Evolutionary conservation across 768 basidiomycete species (phyloP), one percentile per base, ranked within the genome.

Genomic region (Porphyrellus cyaneotinctus): DNA sequence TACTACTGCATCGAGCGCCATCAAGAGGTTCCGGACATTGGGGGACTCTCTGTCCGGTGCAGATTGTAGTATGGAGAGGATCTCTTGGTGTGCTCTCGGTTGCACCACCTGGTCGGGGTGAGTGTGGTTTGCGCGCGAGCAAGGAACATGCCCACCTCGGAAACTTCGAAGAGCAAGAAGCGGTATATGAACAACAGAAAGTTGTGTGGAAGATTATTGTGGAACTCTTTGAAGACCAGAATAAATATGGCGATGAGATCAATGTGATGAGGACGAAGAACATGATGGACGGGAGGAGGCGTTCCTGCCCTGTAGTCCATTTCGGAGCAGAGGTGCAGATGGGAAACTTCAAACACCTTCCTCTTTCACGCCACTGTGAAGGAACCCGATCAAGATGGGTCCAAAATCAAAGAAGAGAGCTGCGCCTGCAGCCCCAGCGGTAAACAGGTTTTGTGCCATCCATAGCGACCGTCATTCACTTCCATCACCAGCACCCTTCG

Each of bases 201-300:
- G 8, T 69, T 57, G 20, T 78, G 64, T 2, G 87, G 81, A 11
- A 88, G 74, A 23, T 74, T 74, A 50, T 75, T 76, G 38, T 76
- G 69, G 52, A 75, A 74, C 57, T 86, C 83, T 63, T 81, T 84
- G 66, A 84, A 87, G 5, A 79, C 71, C 13, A 85, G 71, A 53
- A 83, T 72, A 32, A 91, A 72, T 23, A 89, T 72, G 31, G 79
- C 78, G 30, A 91, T 73, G 15, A 91, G 72, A 44, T 78, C 78
- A 46, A 92, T 73, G 64, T 93, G 91, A 60, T 92, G 90, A 1
- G 90, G 88, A 49, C 83, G 77, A 26, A 92, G 75, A 51, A 82
- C 75, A 68, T 88, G 85, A 47, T 82, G 79, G 8, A 79, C 77
- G 1, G 85, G 83, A 9, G 84, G 82, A 49, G 80, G 81, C 20